Evolutionary conservation across 768 basidiomycete genomes (phyloP).

Genomic region (Suillus placidus): DNA sequence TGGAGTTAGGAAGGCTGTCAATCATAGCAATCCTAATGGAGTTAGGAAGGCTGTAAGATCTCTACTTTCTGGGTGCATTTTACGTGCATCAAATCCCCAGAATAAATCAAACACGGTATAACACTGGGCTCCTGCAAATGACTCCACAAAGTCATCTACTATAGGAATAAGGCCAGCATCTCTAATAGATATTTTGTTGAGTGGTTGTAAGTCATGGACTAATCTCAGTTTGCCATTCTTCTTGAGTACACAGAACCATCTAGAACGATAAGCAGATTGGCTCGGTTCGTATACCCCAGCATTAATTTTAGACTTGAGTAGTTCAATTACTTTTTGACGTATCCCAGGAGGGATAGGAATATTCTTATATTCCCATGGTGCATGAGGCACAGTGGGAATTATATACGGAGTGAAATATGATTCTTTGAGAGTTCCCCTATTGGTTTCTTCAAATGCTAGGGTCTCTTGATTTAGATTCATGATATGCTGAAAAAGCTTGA

Average conservation of each 20-base stretch:
- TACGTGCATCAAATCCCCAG: no score
- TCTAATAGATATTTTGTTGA: conserved; percentile 14
- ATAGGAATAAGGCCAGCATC: not conserved
- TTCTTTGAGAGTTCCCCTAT: conserved; percentile 20
- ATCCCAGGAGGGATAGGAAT: conserved; percentile 35
- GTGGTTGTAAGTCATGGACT: conserved; percentile 25
- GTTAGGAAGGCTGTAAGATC: no score
- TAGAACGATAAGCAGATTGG: conserved; percentile 37
- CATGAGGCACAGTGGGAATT: conserved; percentile 37
- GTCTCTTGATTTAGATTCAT: conserved; percentile 33
- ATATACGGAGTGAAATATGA: conserved; percentile 37
- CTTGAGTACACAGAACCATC: conserved; percentile 43
- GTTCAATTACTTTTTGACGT: conserved; percentile 19
- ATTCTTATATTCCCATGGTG: conserved; percentile 32
- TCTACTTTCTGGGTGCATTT: no score
- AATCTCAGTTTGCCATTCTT: conserved; percentile 26
- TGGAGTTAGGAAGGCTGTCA: no score
- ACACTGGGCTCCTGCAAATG: no score
- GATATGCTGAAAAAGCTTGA: conserved; percentile 20
- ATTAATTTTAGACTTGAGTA: conserved; percentile 30
- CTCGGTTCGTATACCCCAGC: conserved; percentile 44
- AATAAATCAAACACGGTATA: no score
- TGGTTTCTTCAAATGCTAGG: conserved; percentile 41
- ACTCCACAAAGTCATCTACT: no score
- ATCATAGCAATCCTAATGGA: no score